Evolutionary conservation across 1,284 basidiomycete genomes (phyloP), one percentile per base, ranked within the genome.

Genomic region (Flammula alnicola): DNA sequence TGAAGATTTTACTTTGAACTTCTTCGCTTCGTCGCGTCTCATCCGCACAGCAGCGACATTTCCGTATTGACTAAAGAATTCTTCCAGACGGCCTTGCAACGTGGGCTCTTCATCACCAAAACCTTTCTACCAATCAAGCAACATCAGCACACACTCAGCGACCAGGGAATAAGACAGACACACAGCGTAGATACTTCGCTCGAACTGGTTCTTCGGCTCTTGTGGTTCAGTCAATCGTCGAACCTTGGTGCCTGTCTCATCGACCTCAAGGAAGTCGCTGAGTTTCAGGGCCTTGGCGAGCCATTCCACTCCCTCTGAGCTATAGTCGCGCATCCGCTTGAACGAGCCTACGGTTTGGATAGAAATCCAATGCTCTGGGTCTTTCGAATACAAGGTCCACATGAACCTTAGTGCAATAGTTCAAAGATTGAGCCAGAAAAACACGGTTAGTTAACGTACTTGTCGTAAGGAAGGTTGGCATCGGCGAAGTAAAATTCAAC

Each of bases 401-500:
- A 98, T 94, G 78, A 97, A 98, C 73, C 94, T 96, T 38, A 22
- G 41, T 16, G 11, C 16, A 20, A 10, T 32, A 19, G 40, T 37
- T 42, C 35, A 37, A 39, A 32, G 43, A 30, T 48, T 17, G 20
- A 25, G 23, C 17, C 30, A 14, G 25, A 25, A 12, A 19, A 8
- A 44, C 19, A 17, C 25, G 17, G 16, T 12, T 23, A 12, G 5
- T 25, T 32, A 42, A 38, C 77, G 37, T 60, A 87, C 86, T 91
- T 95, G 83, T 98, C 97, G 62, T 87, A 95, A 10, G 97, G 96
- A 41, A 99, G 81, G 74, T 99, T 99, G 25, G 94, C 84, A 72
- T 97, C 93, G 44, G 91, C 91, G 72, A 99, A 95, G 79, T 99
- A 99, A 72, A 98, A 99, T 70, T 96, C 93, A 64, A 98, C 95